Evolutionary conservation across 1,284 basidiomycete genomes (phyloP), one percentile per base, ranked within the genome.

Genomic region (Puccinia horiana): DNA sequence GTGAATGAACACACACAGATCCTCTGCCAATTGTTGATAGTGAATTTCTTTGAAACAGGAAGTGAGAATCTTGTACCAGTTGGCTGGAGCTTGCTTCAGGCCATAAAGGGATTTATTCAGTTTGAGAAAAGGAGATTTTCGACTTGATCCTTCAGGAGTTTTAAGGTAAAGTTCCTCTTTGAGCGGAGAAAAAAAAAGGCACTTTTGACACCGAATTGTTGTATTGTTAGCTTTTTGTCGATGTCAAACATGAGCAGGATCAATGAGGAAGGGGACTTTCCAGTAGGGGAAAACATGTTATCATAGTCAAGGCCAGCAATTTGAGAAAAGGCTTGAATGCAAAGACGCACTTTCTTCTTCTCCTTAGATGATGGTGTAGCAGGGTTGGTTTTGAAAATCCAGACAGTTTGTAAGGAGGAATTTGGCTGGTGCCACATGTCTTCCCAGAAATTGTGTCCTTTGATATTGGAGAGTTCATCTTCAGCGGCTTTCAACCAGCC

Each of bases 341-440:
- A 72, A 11, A 72, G 42, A 2, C 26, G 12, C 3, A 35, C 69
- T 35, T 72, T 72, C 26, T 14, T 14, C 26, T 72, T 29, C 26
- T 37, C 26, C 42, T 5, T 35, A 37, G 32, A 6, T 12, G 35
- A 37, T 14, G 8, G 40, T 5, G 44, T 72, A 4, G 16, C 40
- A 9, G 29, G 35, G 5, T 72, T 72, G 16, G 35, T 72, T 26
- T 72, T 72, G 69, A 72, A 72, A 14, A 72, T 35, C 69, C 69
- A 72, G 5, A n/a, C 26, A 2, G 37, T 20, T 44, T 44, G 8
- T 12, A 52, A 18, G 11, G 49, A 52, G 11, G 11, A 14, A 12
- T 12, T 16, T 4, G 49, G 49, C 18, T 52, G 11, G 8, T 12
- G 11, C 20, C 12, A 23, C 4, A 4, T 4, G 49, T 52, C 49